These are phyloP conservation scores for Curvularia eragrostidis DNA, from an alignment of 2,329 filamentous ascomycete species.

Conservation along the genomic window DNA sequence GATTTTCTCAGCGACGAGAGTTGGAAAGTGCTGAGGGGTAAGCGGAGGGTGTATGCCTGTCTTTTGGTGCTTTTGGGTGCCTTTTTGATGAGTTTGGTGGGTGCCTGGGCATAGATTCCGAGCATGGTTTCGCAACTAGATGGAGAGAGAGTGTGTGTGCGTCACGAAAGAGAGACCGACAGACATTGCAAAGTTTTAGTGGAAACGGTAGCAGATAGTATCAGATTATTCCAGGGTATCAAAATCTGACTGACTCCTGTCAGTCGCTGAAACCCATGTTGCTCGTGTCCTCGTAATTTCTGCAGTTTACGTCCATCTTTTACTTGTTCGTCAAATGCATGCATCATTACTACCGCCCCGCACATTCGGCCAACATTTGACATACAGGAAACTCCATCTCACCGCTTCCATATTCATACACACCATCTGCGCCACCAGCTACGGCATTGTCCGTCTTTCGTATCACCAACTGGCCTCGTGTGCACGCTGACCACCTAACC, in stretches of 20 bases:
- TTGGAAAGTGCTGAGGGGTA: conserved; percentile 70
- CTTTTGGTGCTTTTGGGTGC: conserved; percentile 69
- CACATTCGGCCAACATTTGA: conserved; percentile 10
- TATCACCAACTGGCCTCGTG: conserved; percentile 6
- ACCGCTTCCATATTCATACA: background rate
- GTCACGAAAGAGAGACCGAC: background rate
- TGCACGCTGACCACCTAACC: conserved; percentile 5
- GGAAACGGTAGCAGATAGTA: background rate
- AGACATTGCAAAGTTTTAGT: background rate
- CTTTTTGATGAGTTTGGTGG: conserved; percentile 72
- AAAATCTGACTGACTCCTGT: no score
- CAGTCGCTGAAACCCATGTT: background rate
- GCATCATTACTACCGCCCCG: background rate
- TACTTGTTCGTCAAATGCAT: background rate
- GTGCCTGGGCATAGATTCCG: conserved; percentile 68
- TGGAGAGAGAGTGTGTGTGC: background rate
- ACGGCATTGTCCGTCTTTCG: background rate
- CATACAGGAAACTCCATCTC: conserved; percentile 8
- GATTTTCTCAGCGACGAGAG: conserved; percentile 82
- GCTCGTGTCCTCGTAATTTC: background rate
- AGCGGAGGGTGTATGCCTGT: conserved; percentile 67
- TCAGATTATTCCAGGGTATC: background rate
- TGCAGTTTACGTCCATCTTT: background rate
- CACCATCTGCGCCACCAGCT: background rate
- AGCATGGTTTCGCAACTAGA: background rate